Evolutionary conservation across 352 stramenopile species (phyloP).

Genomic region (Pythium myriotylum): DNA sequence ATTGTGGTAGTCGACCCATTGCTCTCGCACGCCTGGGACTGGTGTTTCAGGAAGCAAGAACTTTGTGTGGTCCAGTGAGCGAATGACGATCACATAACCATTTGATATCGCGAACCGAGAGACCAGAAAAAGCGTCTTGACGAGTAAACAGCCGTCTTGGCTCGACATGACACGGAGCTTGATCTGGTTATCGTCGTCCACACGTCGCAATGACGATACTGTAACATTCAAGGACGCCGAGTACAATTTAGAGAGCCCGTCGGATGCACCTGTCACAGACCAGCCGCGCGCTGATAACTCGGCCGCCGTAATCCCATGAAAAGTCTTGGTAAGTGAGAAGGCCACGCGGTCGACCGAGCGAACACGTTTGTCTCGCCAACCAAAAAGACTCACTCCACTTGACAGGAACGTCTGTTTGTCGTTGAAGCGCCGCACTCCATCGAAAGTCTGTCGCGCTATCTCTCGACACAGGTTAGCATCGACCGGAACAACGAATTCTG

Average conservation of each 20-base stretch:
- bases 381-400: conserved; percentile 32
- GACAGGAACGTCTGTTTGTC: conserved; percentile 16
- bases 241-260: conserved; percentile 20
- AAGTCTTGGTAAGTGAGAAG: conserved; percentile 37
- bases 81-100: conserved; percentile 14
- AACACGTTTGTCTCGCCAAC: conserved; percentile 33
- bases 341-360: conserved; percentile 25
- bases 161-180: conserved; percentile 17
- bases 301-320: conserved; percentile 19
- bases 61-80: conserved; percentile 15
- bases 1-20: conserved; percentile 26
- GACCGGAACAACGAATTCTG: conserved; percentile 1
- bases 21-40: conserved; percentile 9
- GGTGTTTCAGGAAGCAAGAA: background rate
- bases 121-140: conserved; percentile 26
- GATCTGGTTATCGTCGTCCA: conserved; percentile 28
- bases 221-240: conserved; percentile 16
- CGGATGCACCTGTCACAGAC: conserved; percentile 4
- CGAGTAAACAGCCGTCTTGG: conserved; percentile 1
- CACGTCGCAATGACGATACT: conserved; percentile 8
- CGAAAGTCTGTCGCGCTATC: conserved; percentile 14
- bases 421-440: conserved; percentile 18
- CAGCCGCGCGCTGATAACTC: conserved; percentile 18
- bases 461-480: conserved; percentile 1
- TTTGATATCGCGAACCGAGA: conserved; percentile 17